Evolutionary conservation across 768 basidiomycete genomes (phyloP).

Genomic region (Suillus subalutaceus): DNA sequence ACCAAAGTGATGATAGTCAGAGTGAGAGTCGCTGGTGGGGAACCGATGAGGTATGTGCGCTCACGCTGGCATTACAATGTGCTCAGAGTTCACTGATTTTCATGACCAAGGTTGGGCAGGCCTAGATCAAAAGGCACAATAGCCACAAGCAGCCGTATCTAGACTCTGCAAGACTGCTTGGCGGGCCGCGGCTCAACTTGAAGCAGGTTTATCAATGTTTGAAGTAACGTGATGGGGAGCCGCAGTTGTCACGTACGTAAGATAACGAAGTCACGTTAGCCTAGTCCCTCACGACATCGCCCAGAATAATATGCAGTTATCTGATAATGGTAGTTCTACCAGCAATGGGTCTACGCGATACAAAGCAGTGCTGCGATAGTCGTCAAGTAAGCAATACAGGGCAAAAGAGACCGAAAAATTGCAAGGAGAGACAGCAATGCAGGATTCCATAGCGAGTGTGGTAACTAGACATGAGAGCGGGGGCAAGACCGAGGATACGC

Average conservation of each 20-base stretch:
- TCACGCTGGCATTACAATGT: background rate
- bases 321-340: conserved; percentile 4
- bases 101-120: background rate
- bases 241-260: background rate
- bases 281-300: background rate
- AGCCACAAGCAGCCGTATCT: too few relatives aligned
- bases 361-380: conserved; percentile 25
- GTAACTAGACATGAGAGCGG: conserved; percentile 16
- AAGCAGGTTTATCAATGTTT: background rate
- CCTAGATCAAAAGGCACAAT: background rate
- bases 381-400: conserved; percentile 27
- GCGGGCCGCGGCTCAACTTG: background rate
- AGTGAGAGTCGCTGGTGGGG: background rate
- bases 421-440: conserved; percentile 22
- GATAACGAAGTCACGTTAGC: background rate
- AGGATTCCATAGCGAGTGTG: conserved; percentile 33
- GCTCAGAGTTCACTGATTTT: background rate
- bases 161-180: background rate
- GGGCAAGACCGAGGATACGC: conserved; percentile 21
- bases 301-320: conserved; percentile 4
- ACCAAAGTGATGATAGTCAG: background rate
- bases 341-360: conserved; percentile 28
- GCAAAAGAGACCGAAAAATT: conserved; percentile 17
- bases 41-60: background rate
- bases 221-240: background rate